Evolutionary conservation across 2,329 filamentous ascomycete genomes (phyloP), one percentile per base, ranked within the genome.

Genomic region (Iodosphaeria phyllophila): DNA sequence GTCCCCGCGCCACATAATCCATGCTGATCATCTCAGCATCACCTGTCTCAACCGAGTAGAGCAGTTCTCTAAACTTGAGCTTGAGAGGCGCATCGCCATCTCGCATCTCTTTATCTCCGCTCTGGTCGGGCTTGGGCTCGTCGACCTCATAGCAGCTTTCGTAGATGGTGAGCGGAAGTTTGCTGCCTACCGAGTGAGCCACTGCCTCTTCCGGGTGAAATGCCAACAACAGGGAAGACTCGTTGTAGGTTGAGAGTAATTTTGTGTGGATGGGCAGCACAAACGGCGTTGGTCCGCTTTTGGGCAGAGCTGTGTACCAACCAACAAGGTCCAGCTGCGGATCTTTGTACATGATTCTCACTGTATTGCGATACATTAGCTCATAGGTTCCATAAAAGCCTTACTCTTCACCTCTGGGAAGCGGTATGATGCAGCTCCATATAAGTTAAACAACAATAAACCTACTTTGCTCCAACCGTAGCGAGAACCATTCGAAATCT

Each of bases 21-120:
- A 98, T 79, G 37, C 79, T 78, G 35, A 98, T 95, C 83, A 93
- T 93, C 50, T 98, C 89, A 2, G 84, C 84, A 47, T 95, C 84
- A 7, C 80, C 82, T 0, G 84, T 92, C 52, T 95, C 89, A 2
- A 95, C 73, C 1, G 75, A 75, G 47, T 89, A 95, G 2, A 75
- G 69, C 7, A 95, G 52, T 42, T 91, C 76, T 30, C 74, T 68
- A 50, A 95, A 95, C 40, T 68, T 75, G 31, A 89, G 60, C 25
- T 62, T 66, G 13, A 71, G 44, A 3, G 55, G 47, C 2, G 56
- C 46, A 17, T 68, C 50, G 44, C 61, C 46, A 34, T 80, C 76
- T 34, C 78, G 74, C 53, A 86, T 75, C 38, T 73, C 69, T 51
- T 70, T 74, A 28, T 75, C 70, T 38, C 76, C 70, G 19, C 57